These are phyloP conservation scores for Hericium alpestre DNA, from an alignment of 768 basidiomycete genomes.

Conservation along the genomic window DNA sequence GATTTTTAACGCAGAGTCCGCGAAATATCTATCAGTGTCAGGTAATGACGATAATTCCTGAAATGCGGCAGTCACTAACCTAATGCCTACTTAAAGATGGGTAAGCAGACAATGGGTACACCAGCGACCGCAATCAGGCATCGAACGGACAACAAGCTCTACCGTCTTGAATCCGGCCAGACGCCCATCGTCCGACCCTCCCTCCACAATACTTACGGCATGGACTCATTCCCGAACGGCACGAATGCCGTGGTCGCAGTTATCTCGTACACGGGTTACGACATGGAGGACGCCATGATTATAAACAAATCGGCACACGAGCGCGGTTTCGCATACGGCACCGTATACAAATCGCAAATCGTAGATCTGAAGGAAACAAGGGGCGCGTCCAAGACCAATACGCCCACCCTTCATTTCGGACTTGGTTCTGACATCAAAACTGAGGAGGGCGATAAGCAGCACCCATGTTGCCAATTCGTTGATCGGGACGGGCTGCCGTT, in stretches of 20 bases:
- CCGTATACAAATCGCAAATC: conserved; percentile 90
- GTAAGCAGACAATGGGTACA: conserved; percentile 99
- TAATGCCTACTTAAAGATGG: conserved; percentile 56
- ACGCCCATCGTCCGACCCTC: conserved; percentile 88
- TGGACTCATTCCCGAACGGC: conserved; percentile 98
- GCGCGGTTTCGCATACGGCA: conserved; percentile 93
- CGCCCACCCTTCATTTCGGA: conserved; percentile 83
- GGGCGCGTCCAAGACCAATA: conserved; percentile 47
- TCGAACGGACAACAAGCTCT: conserved; percentile 96
- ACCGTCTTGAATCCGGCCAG: conserved; percentile 90
- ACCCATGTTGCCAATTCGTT: conserved; percentile 41
- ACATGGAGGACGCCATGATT: conserved; percentile 99
- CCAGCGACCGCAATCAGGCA: conserved; percentile 86
- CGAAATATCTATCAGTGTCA: conserved; percentile 92
- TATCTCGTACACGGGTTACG: conserved; percentile 98
- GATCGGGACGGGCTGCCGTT: conserved; percentile 80
- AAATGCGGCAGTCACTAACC: not conserved
- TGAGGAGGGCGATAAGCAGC: conserved; percentile 33
- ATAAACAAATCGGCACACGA: conserved; percentile 98
- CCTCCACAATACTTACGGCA: conserved; percentile 88
- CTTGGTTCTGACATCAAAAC: conserved; percentile 64
- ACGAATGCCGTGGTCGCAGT: conserved; percentile 99
- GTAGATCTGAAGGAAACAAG: conserved; percentile 78
- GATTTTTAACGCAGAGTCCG: conserved; percentile 46
- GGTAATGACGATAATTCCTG: conserved; percentile 27